Evolutionary conservation across 768 basidiomycete species (phyloP), one percentile per base, ranked within the genome.

Genomic region (Scleroderma bovista): DNA sequence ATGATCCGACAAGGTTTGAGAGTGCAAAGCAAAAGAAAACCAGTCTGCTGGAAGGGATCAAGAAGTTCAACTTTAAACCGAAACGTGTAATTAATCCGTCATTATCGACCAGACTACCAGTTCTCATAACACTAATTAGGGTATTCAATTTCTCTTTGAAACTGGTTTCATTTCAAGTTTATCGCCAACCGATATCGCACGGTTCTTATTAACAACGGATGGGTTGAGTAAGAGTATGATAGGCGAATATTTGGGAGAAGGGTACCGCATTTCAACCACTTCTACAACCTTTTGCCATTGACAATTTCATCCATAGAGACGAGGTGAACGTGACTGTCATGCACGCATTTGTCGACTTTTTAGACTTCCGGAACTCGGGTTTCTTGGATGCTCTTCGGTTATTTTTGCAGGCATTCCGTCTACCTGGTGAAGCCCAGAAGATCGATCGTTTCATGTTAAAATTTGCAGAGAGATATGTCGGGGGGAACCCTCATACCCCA

Each of bases 361-460:
- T 99, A 62, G 91, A 98, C 54, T 91, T 99, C 69, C 80, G 77
- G 38, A 81, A 84, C 51, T 69, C 83, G 47, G 72, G 78, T 16
- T 99, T 99, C 63, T 84, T 94, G 37, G 89, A 94, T 59, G 93
- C 96, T 2, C 73, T 99, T 36, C 81, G 96, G 19, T 62, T 81
- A 50, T 97, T 96, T 70, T 72, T 99, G 23, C 96, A 99, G 66
- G 81, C 92, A 3, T 98, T 98, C 79, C 88, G 96, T 43, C 78
- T 99, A 17, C 96, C 96, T 7, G 96, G 96, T 39, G 96, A 99
- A 69, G 75, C 93, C 1, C 96, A 99, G 68, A 98, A 98, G 71
- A 98, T 99, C 57, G 96, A 99, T 76, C 84, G 96, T 9, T 98
- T 82, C 71, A 94, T 99, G 92, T 81, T 98, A 48, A 99, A 99